These are phyloP conservation scores for Cladosporium cucumerinum DNA, from an alignment of 2,329 filamentous ascomycete genomes.

Conservation along the genomic window DNA sequence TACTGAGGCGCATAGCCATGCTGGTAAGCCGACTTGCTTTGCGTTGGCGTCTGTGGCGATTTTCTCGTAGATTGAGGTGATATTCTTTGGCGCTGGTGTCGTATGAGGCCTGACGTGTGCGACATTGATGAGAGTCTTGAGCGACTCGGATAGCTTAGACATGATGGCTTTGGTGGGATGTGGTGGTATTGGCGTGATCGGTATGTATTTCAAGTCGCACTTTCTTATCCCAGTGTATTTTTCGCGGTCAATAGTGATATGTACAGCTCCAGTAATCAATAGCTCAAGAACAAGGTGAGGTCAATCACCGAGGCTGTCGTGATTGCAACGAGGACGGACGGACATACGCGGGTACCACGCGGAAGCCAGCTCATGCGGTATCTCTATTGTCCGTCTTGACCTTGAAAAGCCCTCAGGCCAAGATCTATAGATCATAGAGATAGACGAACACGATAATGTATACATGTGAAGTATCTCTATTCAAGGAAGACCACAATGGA, in stretches of 20 bases:
- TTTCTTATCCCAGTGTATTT: background rate
- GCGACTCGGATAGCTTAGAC: slow-evolving; percentile 67
- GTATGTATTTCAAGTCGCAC: background rate
- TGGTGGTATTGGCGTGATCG: background rate
- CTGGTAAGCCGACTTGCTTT: slow-evolving; percentile 60
- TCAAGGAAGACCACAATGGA: background rate
- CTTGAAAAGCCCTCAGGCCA: background rate
- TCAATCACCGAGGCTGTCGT: slow-evolving; percentile 19
- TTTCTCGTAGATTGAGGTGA: slow-evolving; percentile 60
- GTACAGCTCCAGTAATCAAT: background rate
- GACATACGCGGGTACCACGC: background rate
- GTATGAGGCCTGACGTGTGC: slow-evolving; percentile 64
- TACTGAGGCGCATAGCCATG: slow-evolving; percentile 67
- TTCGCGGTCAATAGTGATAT: background rate
- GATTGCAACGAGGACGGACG: background rate
- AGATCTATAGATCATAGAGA: background rate
- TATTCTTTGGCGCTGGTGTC: slow-evolving; percentile 60
- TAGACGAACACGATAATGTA: background rate
- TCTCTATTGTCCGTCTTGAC: slow-evolving; percentile 13
- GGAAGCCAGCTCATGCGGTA: background rate
- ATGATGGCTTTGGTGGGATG: slow-evolving; percentile 41
- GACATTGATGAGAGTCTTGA: slow-evolving; percentile 73
- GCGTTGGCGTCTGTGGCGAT: slow-evolving; percentile 61
- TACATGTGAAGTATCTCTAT: background rate
- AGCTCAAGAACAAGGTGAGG: background rate